Evolutionary conservation across 2,329 filamentous ascomycete genomes (phyloP).

Genomic region (Grosmannia penicillata): DNA sequence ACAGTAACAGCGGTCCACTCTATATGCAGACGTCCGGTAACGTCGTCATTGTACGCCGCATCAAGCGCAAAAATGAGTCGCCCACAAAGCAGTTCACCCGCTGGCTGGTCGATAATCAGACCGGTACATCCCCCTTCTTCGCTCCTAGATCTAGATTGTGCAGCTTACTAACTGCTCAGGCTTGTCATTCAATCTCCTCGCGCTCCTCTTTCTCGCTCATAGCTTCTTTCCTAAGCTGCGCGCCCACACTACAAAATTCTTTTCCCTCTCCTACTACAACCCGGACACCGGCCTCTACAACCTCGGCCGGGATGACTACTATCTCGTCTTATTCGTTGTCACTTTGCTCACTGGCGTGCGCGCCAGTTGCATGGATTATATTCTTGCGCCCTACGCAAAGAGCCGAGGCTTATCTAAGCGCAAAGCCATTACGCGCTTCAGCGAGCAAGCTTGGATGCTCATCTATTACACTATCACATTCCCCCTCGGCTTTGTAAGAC

Average conservation of each 20-base stretch:
- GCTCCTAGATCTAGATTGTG: background rate
- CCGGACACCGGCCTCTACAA: conserved; percentile 52
- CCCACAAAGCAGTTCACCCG: conserved; percentile 44
- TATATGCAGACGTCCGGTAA: conserved; percentile 42
- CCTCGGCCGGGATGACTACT: conserved; percentile 65
- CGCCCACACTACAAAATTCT: conserved; percentile 72
- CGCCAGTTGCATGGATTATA: conserved; percentile 73
- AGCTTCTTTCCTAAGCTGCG: conserved; percentile 68
- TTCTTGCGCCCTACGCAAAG: conserved; percentile 64
- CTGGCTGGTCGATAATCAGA: conserved; percentile 67
- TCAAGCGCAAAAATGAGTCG: conserved; percentile 48
- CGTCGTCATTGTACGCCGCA: conserved; percentile 37
- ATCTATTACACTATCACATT: conserved; percentile 74
- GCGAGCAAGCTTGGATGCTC: conserved; percentile 86
- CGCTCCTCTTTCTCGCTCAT: conserved; percentile 71
- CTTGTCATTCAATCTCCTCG: conserved; percentile 71
- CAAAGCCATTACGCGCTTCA: conserved; percentile 71
- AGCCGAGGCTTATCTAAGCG: conserved; percentile 56
- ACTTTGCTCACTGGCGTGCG: conserved; percentile 78
- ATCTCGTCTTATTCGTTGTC: conserved; percentile 64
- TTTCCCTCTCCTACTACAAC: conserved; percentile 74
- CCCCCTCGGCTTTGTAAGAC: conserved; percentile 66
- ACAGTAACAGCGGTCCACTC: conserved; percentile 39
- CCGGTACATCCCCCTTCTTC: conserved; percentile 41
- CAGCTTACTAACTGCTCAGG: conserved; percentile 29